Evolutionary conservation across 179 eudicot genomes (phyloP).

Genomic region (Silene coronaria): DNA sequence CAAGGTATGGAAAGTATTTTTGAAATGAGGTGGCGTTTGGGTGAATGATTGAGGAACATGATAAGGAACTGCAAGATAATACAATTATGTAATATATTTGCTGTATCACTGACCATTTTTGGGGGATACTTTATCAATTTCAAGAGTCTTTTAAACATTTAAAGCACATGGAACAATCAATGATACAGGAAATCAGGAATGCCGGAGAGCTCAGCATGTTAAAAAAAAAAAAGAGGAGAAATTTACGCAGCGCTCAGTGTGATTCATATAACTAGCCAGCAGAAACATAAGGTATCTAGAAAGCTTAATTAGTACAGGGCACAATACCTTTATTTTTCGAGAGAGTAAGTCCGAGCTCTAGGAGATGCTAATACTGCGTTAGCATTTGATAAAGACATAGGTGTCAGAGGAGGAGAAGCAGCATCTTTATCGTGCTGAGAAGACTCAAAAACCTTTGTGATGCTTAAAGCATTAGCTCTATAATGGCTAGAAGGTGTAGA

Average conservation of each 20-base stretch:
- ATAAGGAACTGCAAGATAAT: not conserved
- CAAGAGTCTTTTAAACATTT: not conserved
- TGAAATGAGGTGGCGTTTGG: not conserved
- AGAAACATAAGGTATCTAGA: not conserved
- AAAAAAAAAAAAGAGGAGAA: no score
- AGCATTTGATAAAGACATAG: slow-evolving; percentile 52
- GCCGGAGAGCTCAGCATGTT: not conserved
- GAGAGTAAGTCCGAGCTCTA: slow-evolving; percentile 27
- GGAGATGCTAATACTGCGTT: slow-evolving; percentile 25
- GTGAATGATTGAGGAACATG: not conserved
- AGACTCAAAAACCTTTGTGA: slow-evolving; percentile 45
- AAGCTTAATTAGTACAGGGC: not conserved
- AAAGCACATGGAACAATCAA: not conserved
- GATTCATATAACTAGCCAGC: not conserved
- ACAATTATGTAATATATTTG: not conserved
- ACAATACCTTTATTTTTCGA: slow-evolving; percentile 40
- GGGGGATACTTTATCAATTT: not conserved
- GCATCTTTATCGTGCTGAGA: slow-evolving; percentile 37
- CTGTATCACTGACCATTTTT: not conserved
- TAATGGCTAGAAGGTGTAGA: slow-evolving; percentile 78
- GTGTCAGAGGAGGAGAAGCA: slow-evolving; percentile 81
- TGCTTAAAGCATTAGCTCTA: slow-evolving; percentile 43
- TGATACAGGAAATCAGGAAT: not conserved
- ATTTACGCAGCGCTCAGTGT: not conserved
- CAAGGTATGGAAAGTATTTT: not conserved